Evolutionary conservation across 768 basidiomycete genomes (phyloP), one percentile per base, ranked within the genome.

Genomic region (Boletus pseudo-olivaceus): DNA sequence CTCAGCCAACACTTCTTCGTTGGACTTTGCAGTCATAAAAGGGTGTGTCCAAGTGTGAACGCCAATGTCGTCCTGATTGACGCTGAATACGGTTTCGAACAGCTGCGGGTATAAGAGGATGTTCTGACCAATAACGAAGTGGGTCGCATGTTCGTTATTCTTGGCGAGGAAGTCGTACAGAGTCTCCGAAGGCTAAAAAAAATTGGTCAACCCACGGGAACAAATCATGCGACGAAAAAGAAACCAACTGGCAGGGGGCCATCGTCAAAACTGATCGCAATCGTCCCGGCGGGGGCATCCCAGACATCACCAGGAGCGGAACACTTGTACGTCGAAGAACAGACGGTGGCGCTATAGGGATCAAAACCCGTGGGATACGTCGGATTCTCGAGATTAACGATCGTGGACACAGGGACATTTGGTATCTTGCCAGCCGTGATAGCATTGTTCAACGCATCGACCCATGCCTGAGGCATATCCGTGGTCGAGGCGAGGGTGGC

Each of bases 121-220:
- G 65, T 93, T 88, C 33, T 78, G 66, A 17, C 94, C 94, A 58
- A 97, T 95, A 77, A 93, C 82, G 69, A 95, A 96, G 67, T 95
- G 92, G 5, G 93, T 95, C 4, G 84, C 85, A n/a, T 70, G 78
- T 52, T 83, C 69, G 55, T 85, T 82, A 53, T 94, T 78, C n/a
- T 74, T 50, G 54, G 76, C 58, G 46, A 96, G 75, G 68, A 92
- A 95, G 7, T 79, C 62, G 63, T 89, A 81, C 19, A 96, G 79
- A 11, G 56, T 56, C 1, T 64, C 62, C 15, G 79, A 78, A 10
- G 72, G 54, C 79, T 81, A 51, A 7, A 17, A 29, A n/a, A 47
- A 19, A 37, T 33, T 0, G 37, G 45, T 67, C 40, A 57, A 23
- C 29, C 9, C n/a, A 34, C 15, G 20, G 12, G 29, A 19, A 44